Evolutionary conservation across 73 alveolate genomes (phyloP).

Genomic region (Paramecium octaurelia): DNA sequence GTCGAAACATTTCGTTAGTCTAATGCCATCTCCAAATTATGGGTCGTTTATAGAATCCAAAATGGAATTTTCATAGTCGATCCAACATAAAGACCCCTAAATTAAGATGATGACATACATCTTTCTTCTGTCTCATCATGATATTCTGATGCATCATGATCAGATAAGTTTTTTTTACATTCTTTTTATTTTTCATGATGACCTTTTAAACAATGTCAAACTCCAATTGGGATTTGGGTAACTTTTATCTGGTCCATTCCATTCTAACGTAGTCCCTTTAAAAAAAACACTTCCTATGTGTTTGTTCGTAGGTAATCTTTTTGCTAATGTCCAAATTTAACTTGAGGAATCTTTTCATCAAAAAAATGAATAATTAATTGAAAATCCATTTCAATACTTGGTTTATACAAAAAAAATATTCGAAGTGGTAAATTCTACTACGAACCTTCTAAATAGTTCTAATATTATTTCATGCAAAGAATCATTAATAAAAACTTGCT

Average conservation of each 20-base stretch:
- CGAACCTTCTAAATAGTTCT: background rate
- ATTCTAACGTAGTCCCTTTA: background rate
- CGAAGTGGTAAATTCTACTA: background rate
- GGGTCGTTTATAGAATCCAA: background rate
- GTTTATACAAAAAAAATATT: background rate
- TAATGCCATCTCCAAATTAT: background rate
- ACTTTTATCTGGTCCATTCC: background rate
- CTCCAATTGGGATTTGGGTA: background rate
- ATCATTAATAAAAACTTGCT: background rate
- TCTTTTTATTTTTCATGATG: background rate
- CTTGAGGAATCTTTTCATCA: background rate
- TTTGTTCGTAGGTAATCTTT: background rate
- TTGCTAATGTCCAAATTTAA: background rate
- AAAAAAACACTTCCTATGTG: background rate
- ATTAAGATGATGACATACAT: background rate
- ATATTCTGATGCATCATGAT: background rate
- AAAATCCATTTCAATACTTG: background rate
- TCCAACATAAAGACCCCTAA: background rate
- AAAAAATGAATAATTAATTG: constrained; percentile 49
- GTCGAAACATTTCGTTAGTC: background rate
- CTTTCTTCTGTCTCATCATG: background rate
- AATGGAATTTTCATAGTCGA: background rate
- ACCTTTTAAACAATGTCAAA: background rate
- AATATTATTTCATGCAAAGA: background rate
- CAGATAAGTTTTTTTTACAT: background rate